phyloP scores from a whole-genome alignment of 257 asterid genomes.

The Eucommia ulmoides region DNA sequence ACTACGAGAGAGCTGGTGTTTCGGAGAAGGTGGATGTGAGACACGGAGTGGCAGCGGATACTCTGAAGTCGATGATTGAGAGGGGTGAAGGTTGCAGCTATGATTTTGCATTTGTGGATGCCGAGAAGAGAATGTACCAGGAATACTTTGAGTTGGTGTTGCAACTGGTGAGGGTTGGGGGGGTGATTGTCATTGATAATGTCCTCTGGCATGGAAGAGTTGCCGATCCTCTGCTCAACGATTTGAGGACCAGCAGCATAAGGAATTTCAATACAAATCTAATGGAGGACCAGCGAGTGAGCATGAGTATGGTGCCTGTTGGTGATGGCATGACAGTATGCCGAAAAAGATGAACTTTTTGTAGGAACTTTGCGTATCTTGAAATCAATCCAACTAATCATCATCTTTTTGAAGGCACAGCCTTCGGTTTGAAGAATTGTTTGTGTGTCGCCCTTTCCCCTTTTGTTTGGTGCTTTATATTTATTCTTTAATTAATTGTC shows the following conservation, averaged over 20 bases:
- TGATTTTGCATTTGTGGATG: slow-evolving; percentile 91
- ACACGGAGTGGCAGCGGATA: slow-evolving; percentile 74
- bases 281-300: slow-evolving; percentile 69
- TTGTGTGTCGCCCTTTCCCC: too few relatives aligned
- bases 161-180: slow-evolving; percentile 82
- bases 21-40: slow-evolving; percentile 72
- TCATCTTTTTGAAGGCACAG: too few relatives aligned
- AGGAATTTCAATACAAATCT: slow-evolving; percentile 51
- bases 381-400: too few relatives aligned
- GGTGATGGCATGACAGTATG: slow-evolving; percentile 92
- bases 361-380: too few relatives aligned
- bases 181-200: slow-evolving; percentile 78
- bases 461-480: too few relatives aligned
- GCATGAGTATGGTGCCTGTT: slow-evolving; percentile 85
- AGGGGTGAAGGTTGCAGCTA: slow-evolving; percentile 76
- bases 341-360: slow-evolving; percentile 41
- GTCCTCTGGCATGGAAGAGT: slow-evolving; percentile 97
- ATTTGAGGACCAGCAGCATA: slow-evolving; percentile 19
- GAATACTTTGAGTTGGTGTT: slow-evolving; percentile 79
- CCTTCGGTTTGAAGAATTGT: too few relatives aligned
- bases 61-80: slow-evolving; percentile 56
- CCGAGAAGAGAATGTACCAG: slow-evolving; percentile 87
- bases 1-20: slow-evolving; percentile 74
- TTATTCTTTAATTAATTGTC: too few relatives aligned
- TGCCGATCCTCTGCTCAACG: slow-evolving; percentile 69